Evolutionary conservation across 2,329 filamentous ascomycete genomes (phyloP), one percentile per base, ranked within the genome.

Genomic region (Fusarium fujikuroi): DNA sequence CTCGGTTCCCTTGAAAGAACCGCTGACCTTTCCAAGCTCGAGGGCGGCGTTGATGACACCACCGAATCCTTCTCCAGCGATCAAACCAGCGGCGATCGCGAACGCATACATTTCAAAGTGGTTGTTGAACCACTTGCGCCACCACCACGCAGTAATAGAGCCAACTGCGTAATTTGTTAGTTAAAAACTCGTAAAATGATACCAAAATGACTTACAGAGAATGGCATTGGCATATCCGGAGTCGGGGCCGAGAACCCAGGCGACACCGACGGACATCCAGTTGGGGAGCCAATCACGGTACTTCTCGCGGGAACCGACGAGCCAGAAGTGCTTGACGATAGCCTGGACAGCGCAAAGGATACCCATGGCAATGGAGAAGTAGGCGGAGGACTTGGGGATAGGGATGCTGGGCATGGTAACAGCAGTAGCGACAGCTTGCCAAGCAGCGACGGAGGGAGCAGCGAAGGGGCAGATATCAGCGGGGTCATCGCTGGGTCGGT

Each of bases 381-480:
- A 88, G 30, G 84, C 87, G 12, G 85, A 87, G 16, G 85, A 85
- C 28, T 76, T 80, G 2, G 89, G 88, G 42, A 91, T 88, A 4
- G 89, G 88, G 70, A 90, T 85, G 7, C 79, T 81, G 12, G 87
- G 86, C 63, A 87, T 83, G 3, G 89, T 91, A 46, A 90, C 88
- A 23, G 89, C 89, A 52, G 88, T 63, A 4, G 91, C 90, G 10
- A 92, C 89, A 9, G 91, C 91, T 44, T 87, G 85, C 91, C 91
- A 93, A 1, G 91, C 91, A 0, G 87, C 82, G 19, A 92, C 90
- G 5, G 89, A 91, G 7, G 91, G 91, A 3, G 88, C 89, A 14
- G 80, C 77, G 82, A 93, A 93, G 37, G 87, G 81, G 78, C 91
- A 93, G 16, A 70, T 18, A 14, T 66, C 65, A 8, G 63, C 53